Evolutionary conservation across 257 asterid genomes (phyloP).

Genomic region (Petunia axillaris): DNA sequence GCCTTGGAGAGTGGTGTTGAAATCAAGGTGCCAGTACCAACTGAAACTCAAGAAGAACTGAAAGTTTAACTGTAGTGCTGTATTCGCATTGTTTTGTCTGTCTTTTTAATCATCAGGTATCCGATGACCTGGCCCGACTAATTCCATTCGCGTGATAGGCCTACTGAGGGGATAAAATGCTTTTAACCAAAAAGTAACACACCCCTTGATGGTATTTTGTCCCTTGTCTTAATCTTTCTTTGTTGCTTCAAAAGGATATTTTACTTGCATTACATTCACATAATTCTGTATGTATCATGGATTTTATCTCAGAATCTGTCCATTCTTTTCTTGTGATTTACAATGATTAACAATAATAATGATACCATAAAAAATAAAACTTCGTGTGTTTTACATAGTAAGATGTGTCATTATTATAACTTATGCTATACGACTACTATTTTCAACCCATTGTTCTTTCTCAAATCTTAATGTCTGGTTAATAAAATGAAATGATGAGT

Average conservation of each 20-base stretch:
- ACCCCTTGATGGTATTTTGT: background rate
- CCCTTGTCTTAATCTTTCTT: background rate
- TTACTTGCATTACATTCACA: background rate
- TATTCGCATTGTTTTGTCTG: background rate
- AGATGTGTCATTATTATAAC: too few species aligned
- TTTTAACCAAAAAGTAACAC: too few species aligned
- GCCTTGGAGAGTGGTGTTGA: conserved; percentile 34
- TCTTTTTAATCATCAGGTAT: too few species aligned
- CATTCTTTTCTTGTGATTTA: background rate
- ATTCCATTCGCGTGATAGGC: too few species aligned
- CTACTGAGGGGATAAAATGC: too few species aligned
- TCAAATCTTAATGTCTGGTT: background rate
- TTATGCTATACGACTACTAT: background rate
- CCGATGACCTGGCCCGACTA: too few species aligned
- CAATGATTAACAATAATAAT: too few species aligned
- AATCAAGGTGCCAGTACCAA: conserved; percentile 38
- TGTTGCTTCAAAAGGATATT: conserved; percentile 11
- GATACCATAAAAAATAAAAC: too few species aligned
- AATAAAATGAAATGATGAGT: background rate
- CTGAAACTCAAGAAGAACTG: conserved; percentile 35
- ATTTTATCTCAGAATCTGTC: background rate
- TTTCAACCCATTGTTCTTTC: too few species aligned
- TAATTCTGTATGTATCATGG: background rate
- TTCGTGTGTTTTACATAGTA: background rate
- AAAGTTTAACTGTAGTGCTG: conserved; percentile 26